Evolutionary conservation across 73 alveolate genomes (phyloP), one percentile per base, ranked within the genome.

Genomic region (Effrenium voratum): DNA sequence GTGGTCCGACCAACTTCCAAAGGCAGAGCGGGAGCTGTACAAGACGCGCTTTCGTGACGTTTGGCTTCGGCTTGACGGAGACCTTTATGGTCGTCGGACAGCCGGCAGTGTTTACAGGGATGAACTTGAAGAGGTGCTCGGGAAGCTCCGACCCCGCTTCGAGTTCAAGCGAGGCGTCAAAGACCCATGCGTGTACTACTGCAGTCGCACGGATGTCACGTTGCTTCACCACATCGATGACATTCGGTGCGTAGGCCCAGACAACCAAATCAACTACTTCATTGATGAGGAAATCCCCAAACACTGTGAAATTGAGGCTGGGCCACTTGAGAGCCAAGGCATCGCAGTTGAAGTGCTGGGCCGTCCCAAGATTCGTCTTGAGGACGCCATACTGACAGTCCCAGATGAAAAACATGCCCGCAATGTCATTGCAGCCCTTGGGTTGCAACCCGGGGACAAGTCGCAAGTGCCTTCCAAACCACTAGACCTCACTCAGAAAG

Each of bases 121-220:
- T 3, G 45, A 30, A 32, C 44, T 5, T 63, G 70, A 79, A 41
- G 47, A 5, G 57, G 6, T 79, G 43, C 12, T 79, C 22, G 40
- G 68, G 0, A 26, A 26, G 68, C 15, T 43, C 43, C 12, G 43
- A 34, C 22, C 28, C 44, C 47, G 52, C 38, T 79, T 3, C 49
- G 44, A 45, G 41, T 79, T 79, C 91, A 30, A 28, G 68, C 91
- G 91, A 13, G 91, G 91, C 38, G 68, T 46, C 68, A 45, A 45
- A 41, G 91, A 79, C 24, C 91, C 91, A 1, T 79, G 91, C 43
- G 26, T 79, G 34, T 43, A 43, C 68, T 6, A 12, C 6, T 2
- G 91, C 68, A 22, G 16, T 1, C 15, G 16, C 44, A 79, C 70
- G 0, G 45, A 38, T 13, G 46, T 46, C 38, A 30, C 19, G 45